Evolutionary conservation across 768 basidiomycete genomes (phyloP).

Genomic region (Suillus bovinus): DNA sequence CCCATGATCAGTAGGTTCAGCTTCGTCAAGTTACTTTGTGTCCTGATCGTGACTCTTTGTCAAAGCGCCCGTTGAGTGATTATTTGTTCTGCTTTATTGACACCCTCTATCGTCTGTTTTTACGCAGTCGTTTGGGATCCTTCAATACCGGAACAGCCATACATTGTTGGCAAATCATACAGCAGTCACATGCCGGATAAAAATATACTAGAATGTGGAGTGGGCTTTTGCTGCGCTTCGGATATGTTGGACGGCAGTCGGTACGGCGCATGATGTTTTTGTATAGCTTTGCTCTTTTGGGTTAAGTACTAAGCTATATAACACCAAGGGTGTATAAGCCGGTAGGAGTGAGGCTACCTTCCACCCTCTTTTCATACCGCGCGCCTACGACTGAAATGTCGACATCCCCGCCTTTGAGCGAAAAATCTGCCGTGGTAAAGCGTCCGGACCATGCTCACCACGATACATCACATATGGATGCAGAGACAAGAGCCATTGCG

Average conservation of each 20-base stretch:
- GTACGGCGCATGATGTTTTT: no score
- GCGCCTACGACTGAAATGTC: conserved; percentile 4
- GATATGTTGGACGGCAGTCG: conserved; percentile 12
- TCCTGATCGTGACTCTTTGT: background rate
- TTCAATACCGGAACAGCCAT: background rate
- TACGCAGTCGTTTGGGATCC: background rate
- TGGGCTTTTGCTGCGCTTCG: conserved; percentile 1
- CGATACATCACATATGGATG: conserved; percentile 19
- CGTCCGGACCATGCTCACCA: conserved; percentile 9
- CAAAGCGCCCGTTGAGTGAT: no score
- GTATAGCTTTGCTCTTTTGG: background rate
- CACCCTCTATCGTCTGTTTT: background rate
- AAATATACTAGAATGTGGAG: conserved; percentile 12
- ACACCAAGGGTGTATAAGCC: background rate
- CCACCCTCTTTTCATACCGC: background rate
- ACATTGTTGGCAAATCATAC: background rate
- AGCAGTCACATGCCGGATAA: conserved; percentile 9
- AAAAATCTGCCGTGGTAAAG: conserved; percentile 16
- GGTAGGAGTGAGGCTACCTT: conserved; percentile 23
- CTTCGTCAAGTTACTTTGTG: background rate
- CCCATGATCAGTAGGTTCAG: no score
- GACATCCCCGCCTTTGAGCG: conserved; percentile 23
- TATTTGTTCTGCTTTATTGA: no score
- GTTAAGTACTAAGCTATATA: background rate
- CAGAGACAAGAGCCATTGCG: conserved; percentile 17